Base-by-base conservation (phyloP, 768 basidiomycete species). In the Butyriboletus loyo region DNA sequence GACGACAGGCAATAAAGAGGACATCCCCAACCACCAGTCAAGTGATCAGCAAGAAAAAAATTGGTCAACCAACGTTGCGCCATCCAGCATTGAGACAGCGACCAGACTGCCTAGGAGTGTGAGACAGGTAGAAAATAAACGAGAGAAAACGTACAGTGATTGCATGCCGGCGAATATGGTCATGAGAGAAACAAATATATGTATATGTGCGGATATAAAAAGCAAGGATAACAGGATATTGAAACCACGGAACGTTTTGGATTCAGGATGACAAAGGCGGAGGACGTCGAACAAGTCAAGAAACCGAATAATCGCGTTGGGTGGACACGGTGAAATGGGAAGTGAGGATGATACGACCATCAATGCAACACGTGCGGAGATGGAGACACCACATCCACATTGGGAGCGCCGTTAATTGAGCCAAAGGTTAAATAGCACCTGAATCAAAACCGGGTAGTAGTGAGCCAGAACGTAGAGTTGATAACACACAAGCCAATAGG, bases 131-230 rank as follows among this genome's bases (percentile, higher is more conserved):
- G 11, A 38, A 37, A 31, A 21, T 19, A 42, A 28, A 34, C 19
- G 35, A 10, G 25, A 14, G 7, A 53, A 35, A 8, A 56, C 54
- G 22, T 48, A 63, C 62, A 53, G 13, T 10, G n/a, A n/a, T 46
- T 27, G 21, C 37, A 48, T 13, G 17, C 15, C 40, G 21, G 36
- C 35, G 19, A 56, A 40, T 30, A 30, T 21, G 4, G 8, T 40
- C 24, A 36, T 9, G n/a, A 30, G 30, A 15, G 36, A n/a, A n/a
- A 44, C 15, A 9, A 34, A 11, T 17, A 21, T 21, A 5, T 27
- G 14, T 17, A 21, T 21, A 5, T 27, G 21, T 30, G 37, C 25
- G 21, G 34, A 32, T 15, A 36, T 60, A 40, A 35, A 40, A 34
- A 19, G 35, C 19, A 10, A 58, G 25, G 32, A 27, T 32, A 37